These are phyloP conservation scores for Komagataella pastoris DNA, from an alignment of 805 yeast species.

Conservation along the genomic window DNA sequence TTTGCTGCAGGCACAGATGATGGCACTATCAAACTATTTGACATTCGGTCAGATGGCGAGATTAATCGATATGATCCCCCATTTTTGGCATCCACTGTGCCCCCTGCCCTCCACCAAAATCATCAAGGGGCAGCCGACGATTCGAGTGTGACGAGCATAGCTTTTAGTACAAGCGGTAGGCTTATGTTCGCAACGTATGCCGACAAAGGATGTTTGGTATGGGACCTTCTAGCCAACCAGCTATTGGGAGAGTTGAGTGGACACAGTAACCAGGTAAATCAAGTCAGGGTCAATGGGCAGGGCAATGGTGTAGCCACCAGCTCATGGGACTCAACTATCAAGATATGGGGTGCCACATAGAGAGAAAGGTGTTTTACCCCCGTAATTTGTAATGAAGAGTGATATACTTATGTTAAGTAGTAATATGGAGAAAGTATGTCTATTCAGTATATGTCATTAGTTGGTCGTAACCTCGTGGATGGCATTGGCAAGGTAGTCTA, in stretches of 20 bases:
- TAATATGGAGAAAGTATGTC: slow-evolving; percentile 3
- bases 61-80: slow-evolving; percentile 26
- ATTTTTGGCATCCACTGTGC: slow-evolving; percentile 1
- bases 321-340: slow-evolving; percentile 68
- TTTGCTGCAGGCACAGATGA: slow-evolving; percentile 74
- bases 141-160: slow-evolving; percentile 63
- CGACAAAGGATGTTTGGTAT: slow-evolving; percentile 59
- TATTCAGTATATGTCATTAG: background rate
- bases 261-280: slow-evolving; percentile 47
- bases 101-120: slow-evolving; percentile 12
- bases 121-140: slow-evolving; percentile 27
- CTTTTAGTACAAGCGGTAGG: slow-evolving; percentile 64
- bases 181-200: slow-evolving; percentile 64
- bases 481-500: slow-evolving; percentile 56
- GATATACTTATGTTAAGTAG: background rate
- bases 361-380: background rate
- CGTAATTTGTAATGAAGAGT: background rate
- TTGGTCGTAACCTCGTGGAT: slow-evolving; percentile 33
- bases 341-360: slow-evolving; percentile 34
- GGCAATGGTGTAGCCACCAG: slow-evolving; percentile 70
- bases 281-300: slow-evolving; percentile 55
- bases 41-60: slow-evolving; percentile 65
- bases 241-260: slow-evolving; percentile 56
- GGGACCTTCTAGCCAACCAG: slow-evolving; percentile 63
- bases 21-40: slow-evolving; percentile 57